Evolutionary conservation across 1,284 basidiomycete species (phyloP), one percentile per base, ranked within the genome.

Genomic region (Thecaphora thlaspeos): DNA sequence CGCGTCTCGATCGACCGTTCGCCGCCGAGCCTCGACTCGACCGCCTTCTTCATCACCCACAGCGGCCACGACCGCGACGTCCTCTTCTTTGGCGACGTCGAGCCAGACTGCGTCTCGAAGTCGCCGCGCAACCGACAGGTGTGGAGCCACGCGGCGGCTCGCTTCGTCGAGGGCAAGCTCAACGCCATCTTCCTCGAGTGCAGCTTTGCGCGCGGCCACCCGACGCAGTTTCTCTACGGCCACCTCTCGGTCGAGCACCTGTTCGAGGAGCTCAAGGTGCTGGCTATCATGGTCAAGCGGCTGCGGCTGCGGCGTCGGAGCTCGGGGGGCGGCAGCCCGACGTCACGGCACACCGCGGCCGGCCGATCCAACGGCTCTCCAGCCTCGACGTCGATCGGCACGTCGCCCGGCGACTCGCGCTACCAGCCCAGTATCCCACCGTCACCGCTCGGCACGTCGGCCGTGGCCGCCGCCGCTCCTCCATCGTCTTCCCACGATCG

Each of bases 61-160:
- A 60, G 49, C 21, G 46, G 45, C 9, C 64, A 65, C 26, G 72
- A 72, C 45, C 56, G 53, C 24, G 72, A 75, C 39, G 71, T 75
- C 18, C 61, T 76, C 41, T 75, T 76, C 54, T 66, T 76, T 43
- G 74, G 74, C 28, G 74, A 76, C 50, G 74, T 76, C 3, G 74
- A 76, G 46, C 71, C 73, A 2, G 73, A 76, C 47, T 57, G 61
- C 37, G 54, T 76, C 7, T 65, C 66, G 5, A 59, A 58, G 22
- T 48, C 48, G 11, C 67, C 60, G n/a, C 48, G 62, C 23, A 76
- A 76, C 39, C 42, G 51, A 17, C 50, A 49, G 15, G 62, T 76
- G 3, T 76, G 74, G 74, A 46, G 50, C n/a, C 59, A 70, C 23
- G 70, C 73, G 1, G 72, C 72, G 3, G 47, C 55, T 18, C 56